A percentile compares a stretch with the other conserved stretches of the same genome.
Evolutionary conservation across 192 early-diverging fungal species (phyloP).

Genomic region (Coemansia sp.): DNA sequence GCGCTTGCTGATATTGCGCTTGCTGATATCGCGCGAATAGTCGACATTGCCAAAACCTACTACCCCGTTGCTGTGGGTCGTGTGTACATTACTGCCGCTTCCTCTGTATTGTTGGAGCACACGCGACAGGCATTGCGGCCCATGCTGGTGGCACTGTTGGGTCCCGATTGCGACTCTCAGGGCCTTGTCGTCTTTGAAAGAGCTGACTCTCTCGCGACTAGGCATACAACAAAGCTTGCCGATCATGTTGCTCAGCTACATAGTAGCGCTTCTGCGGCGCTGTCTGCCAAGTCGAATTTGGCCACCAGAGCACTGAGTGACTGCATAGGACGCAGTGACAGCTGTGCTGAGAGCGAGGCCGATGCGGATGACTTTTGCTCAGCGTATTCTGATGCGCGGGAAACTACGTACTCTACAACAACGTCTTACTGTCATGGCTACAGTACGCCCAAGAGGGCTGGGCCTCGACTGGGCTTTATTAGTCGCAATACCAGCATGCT

Average conservation of each 20-base stretch:
- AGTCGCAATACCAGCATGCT: background rate
- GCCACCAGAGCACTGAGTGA: constrained; percentile 10
- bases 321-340: constrained; percentile 1
- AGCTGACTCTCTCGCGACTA: background rate
- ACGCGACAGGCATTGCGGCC: constrained; percentile 34
- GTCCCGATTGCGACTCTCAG: background rate
- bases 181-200: constrained; percentile 5
- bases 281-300: background rate
- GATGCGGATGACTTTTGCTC: constrained; percentile 44
- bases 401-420: background rate
- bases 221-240: background rate
- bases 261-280: background rate
- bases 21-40: background rate
- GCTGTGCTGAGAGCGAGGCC: constrained; percentile 15
- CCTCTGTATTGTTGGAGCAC: constrained; percentile 48
- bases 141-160: constrained; percentile 10
- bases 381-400: constrained; percentile 26
- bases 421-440: background rate
- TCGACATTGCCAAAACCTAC: constrained; percentile 20
- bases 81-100: constrained; percentile 40
- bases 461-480: constrained; percentile 15
- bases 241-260: background rate
- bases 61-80: constrained; percentile 28
- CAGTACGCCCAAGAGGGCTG: constrained; percentile 1
- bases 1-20: constrained; percentile 27